Evolutionary conservation across 352 stramenopile genomes (phyloP).

Genomic region (Globisporangium irregulare): DNA sequence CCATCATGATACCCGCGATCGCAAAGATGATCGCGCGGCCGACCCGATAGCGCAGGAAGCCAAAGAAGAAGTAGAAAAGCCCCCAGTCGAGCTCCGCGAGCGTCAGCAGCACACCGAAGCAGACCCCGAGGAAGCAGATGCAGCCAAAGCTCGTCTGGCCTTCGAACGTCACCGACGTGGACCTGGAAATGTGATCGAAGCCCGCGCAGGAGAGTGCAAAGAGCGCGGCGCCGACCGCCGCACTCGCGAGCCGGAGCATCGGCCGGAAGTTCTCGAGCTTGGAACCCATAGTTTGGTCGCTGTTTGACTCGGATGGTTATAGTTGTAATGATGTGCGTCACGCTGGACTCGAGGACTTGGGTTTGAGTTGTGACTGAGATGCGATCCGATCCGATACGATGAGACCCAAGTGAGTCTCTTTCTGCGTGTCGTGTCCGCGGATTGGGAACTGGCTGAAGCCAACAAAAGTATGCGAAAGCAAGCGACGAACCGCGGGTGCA

Average conservation of each 20-base stretch:
- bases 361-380: neutral
- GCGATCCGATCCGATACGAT: neutral
- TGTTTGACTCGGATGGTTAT: neutral
- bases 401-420: neutral
- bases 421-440: neutral
- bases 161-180: slow-evolving; percentile 26
- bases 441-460: slow-evolving; percentile 1
- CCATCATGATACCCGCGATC: slow-evolving; percentile 61
- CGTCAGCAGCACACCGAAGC: slow-evolving; percentile 55
- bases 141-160: slow-evolving; percentile 62
- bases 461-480: neutral
- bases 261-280: slow-evolving; percentile 23
- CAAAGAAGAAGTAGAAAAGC: slow-evolving; percentile 79
- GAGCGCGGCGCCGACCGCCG: slow-evolving; percentile 29
- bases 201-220: slow-evolving; percentile 45
- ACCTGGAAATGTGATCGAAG: slow-evolving; percentile 43
- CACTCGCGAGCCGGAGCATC: slow-evolving; percentile 39
- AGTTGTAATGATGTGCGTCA: neutral
- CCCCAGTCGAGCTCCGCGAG: slow-evolving; percentile 63
- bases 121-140: slow-evolving; percentile 68
- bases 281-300: neutral
- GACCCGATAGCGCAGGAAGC: slow-evolving; percentile 74
- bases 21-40: slow-evolving; percentile 52
- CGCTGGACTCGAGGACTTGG: neutral
- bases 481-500: neutral